Evolutionary conservation across 164 flowering plant species (phyloP).

Genomic region (Brasenia schreberi): DNA sequence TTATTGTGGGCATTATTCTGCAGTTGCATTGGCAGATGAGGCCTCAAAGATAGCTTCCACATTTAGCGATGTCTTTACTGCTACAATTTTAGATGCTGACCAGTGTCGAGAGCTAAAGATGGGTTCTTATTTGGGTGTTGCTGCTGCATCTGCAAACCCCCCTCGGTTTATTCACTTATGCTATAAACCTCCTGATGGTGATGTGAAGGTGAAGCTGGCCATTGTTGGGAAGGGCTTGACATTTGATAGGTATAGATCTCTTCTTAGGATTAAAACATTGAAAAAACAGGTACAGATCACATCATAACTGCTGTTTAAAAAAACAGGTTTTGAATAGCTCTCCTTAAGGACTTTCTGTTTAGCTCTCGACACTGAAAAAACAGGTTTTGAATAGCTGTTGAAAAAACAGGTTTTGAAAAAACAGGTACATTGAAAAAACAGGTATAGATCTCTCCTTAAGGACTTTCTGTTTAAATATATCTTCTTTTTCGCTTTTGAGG

Average conservation of each 20-base stretch:
- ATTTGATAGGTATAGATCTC: constrained; percentile 67
- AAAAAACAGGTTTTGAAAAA: too few relatives aligned
- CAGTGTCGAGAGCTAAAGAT: constrained; percentile 87
- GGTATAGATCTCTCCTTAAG: too few relatives aligned
- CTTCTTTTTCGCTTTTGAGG: too few relatives aligned
- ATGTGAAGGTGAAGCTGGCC: constrained; percentile 58
- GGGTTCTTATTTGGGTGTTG: constrained; percentile 96
- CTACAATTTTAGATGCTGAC: constrained; percentile 63
- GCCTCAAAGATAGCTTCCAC: constrained; percentile 70
- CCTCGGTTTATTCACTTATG: constrained; percentile 85
- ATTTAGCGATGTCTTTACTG: constrained; percentile 72
- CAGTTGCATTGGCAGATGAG: constrained; percentile 82
- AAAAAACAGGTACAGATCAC: too few relatives aligned
- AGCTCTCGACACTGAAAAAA: too few relatives aligned
- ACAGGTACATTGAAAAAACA: too few relatives aligned
- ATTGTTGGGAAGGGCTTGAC: constrained; percentile 96
- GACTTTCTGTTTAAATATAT: too few relatives aligned
- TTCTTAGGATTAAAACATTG: neutral
- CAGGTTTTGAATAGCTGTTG: too few relatives aligned
- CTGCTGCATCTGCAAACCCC: constrained; percentile 90
- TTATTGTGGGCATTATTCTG: neutral
- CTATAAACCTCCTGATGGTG: constrained; percentile 71
- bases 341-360: too few relatives aligned
- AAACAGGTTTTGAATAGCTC: too few relatives aligned
- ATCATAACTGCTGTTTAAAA: too few relatives aligned